A percentile compares a stretch with the other conserved stretches of the same genome.
phyloP scores from a whole-genome alignment of 2,329 filamentous ascomycete genomes.

The Aspergillus ochraceus region DNA sequence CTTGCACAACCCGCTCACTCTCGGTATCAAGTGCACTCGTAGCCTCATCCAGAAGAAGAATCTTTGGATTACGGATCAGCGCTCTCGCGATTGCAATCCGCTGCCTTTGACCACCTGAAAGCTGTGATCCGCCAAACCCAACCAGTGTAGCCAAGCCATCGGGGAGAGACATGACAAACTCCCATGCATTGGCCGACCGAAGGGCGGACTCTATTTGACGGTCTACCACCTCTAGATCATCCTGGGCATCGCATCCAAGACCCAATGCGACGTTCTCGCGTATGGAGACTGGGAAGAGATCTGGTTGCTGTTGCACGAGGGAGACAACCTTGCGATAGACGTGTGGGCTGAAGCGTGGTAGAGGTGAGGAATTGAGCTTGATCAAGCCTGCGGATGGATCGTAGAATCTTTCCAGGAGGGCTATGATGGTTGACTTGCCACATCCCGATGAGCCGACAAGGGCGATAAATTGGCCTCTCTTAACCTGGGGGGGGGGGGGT shows the following conservation, averaged over 20 bases:
- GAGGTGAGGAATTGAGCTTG: slow-evolving; percentile 62
- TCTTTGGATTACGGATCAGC: slow-evolving; percentile 48
- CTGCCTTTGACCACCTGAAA: slow-evolving; percentile 58
- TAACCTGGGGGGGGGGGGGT: slow-evolving; percentile 34
- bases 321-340: slow-evolving; percentile 66
- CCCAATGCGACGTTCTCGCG: slow-evolving; percentile 61
- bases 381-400: slow-evolving; percentile 65
- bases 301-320: slow-evolving; percentile 73
- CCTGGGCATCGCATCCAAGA: too few relatives aligned
- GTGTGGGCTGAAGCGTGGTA: slow-evolving; percentile 58
- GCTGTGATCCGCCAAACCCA: slow-evolving; percentile 53
- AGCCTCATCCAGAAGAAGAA: too few relatives aligned
- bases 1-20: slow-evolving; percentile 44
- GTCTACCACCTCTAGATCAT: slow-evolving; percentile 24
- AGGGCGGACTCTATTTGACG: slow-evolving; percentile 33
- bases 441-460: slow-evolving; percentile 60
- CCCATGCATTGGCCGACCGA: slow-evolving; percentile 47
- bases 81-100: slow-evolving; percentile 56
- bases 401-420: slow-evolving; percentile 66
- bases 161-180: slow-evolving; percentile 52
- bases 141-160: slow-evolving; percentile 53
- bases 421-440: slow-evolving; percentile 69
- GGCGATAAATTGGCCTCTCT: slow-evolving; percentile 53
- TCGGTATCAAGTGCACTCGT: slow-evolving; percentile 46
- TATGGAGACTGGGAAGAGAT: slow-evolving; percentile 68